These are phyloP conservation scores for Amanita molliuscula DNA, from an alignment of 768 basidiomycete species.

Conservation along the genomic window DNA sequence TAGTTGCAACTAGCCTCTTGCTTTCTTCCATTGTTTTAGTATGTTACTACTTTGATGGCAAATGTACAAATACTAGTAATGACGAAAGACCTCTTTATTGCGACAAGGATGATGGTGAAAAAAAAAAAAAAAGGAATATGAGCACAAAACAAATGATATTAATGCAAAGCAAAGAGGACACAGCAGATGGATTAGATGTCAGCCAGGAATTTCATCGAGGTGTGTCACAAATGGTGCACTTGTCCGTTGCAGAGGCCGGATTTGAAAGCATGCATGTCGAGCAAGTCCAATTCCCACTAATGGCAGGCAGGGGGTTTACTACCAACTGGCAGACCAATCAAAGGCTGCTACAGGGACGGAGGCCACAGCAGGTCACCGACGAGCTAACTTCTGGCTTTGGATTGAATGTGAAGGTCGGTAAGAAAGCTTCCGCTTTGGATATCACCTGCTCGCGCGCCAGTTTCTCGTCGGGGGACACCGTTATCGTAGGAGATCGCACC, in stretches of 20 bases:
- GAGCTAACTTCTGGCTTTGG: background rate
- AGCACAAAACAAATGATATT: background rate
- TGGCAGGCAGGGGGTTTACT: constrained; percentile 25
- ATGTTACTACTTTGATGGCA: constrained; percentile 2
- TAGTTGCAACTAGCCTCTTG: background rate
- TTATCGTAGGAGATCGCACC: constrained; percentile 12
- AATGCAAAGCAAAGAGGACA: background rate
- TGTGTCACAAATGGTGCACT: constrained; percentile 43
- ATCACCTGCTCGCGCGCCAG: constrained; percentile 14
- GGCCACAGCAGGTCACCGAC: background rate
- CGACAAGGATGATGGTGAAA: constrained; percentile 2
- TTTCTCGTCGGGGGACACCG: constrained; percentile 8
- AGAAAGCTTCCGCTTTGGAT: constrained; percentile 24
- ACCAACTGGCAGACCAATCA: constrained; percentile 55
- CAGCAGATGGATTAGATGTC: constrained; percentile 26
- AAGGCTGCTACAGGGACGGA: constrained; percentile 28
- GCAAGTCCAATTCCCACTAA: constrained; percentile 44
- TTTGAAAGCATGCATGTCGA: constrained; percentile 41
- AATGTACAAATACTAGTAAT: constrained; percentile 10
- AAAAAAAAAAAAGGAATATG: background rate
- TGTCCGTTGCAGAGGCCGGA: constrained; percentile 27
- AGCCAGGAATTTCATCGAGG: constrained; percentile 15
- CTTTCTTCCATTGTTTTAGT: constrained; percentile 1
- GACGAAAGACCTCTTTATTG: constrained; percentile 2
- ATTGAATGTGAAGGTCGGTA: constrained; percentile 36